Base-by-base conservation (phyloP, 2,329 filamentous ascomycete species). In the Metarhizium humberi region DNA sequence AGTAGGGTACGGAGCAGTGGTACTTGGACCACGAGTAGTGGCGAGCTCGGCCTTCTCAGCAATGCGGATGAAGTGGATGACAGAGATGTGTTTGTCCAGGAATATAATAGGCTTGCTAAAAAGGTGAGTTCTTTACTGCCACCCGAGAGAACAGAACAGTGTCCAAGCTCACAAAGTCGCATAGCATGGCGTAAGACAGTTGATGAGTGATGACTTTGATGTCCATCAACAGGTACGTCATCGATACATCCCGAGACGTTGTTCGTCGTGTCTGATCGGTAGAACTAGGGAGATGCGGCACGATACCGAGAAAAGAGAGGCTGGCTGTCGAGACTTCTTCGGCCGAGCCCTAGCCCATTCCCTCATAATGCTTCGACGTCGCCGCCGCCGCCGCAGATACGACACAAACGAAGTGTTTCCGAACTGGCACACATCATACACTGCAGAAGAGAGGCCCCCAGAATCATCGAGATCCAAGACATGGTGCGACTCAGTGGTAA, bases 401-500 rank as follows among this genome's bases (percentile, higher is more conserved):
- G 68, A 43, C 77, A 75, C 57, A 78, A 71, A 58, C 74, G 78
- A 52, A 84, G 80, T 59, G 73, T 82, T 56, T 80, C 80, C 54
- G 80, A 84, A 59, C 63, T 81, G 32, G 77, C 79, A 8, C 61
- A 77, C 36, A 72, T 81, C 11, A 68, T 76, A 13, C 69, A 73
- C 14, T 64, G 66, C 47, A 69, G 67, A 45, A 76, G 72, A 53
- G 77, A 79, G 50, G 69, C 66, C 5, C 65, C 80, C 25, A 79
- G 75, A 61, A 71, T 73, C 47, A 72, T 79, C 58, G 76, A 78
- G 52, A 68, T 87, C 0, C 74, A 79, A 55, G 76, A 78, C n/a
- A 75, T 88, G 61, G 77, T 86, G 18, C 76, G 82, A 11, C 67
- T 87, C 34, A 84, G 82, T 59, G 84, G 85, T 42, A 81, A 81